Base-by-base conservation (phyloP, 2,329 filamentous ascomycete species). In the Rhinocladiella similis region DNA sequence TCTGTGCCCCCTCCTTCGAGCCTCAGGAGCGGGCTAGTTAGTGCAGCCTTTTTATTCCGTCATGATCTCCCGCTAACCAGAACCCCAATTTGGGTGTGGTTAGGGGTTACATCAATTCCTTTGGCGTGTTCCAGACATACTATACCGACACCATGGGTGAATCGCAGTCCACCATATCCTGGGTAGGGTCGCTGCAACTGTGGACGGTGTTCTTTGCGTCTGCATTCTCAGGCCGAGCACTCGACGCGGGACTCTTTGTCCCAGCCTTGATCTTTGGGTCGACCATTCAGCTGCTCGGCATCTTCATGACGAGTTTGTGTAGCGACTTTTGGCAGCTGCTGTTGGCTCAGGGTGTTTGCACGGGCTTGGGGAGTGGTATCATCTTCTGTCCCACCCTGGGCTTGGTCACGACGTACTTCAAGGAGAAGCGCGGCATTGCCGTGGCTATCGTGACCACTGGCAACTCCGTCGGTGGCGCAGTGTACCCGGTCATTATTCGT, bases 341-440 rank as follows among this genome's bases (percentile, higher is more conserved):
- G 50, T 67, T 77, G 4, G 70, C 73, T 1, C 83, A 86, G 60
- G 83, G 81, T 0, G 59, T 86, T 1, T 83, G 82, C 42, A 75
- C 80, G 22, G 83, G 83, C 0, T 68, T 86, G 1, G 83, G 83
- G 1, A 73, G 74, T 63, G 77, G 83, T 1, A 68, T 84, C 50
- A 71, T 84, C 63, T 83, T 83, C 70, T 75, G 77, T 43, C 77
- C 83, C 27, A 77, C 76, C 16, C 64, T 83, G 33, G 76, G 80
- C n/a, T 69, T 85, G 19, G 72, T 83, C 9, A 75, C 81, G 13
- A 85, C 83, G 0, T 87, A 86, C 53, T 89, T 88, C 62, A 74
- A 74, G 7, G 78, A 70, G n/a, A 80, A 80, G n/a, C 77, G 82
- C 3, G 79, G 78, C 0, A 72, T 87, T 2, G 86, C 85, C 1